Percentiles rank a stretch among this genome's conserved stretches.
Conservation (phyloP, 2,329 filamentous ascomycete genomes). For the Neonectria punicea region DNA sequence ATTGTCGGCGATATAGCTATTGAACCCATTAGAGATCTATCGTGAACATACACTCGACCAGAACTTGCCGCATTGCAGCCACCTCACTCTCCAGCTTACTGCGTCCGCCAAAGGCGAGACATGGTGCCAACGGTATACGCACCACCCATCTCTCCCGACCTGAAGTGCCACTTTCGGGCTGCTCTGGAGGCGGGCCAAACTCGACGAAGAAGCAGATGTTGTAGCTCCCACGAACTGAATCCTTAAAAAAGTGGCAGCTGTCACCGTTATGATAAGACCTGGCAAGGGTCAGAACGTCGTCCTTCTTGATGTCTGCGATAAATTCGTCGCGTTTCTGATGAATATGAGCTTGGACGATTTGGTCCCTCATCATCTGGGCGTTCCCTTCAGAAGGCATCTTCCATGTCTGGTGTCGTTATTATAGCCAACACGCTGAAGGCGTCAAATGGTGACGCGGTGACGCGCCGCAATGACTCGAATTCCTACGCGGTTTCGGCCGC, state of each 20-base stretch:
- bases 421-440: too few relatives aligned
- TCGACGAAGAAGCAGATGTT: slow-evolving; percentile 4
- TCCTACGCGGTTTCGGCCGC: neutral
- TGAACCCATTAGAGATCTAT: neutral
- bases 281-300: neutral
- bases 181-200: neutral
- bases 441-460: neutral
- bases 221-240: too few relatives aligned
- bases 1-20: neutral
- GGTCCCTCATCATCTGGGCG: neutral
- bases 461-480: neutral
- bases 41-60: neutral
- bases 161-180: neutral
- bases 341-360: neutral
- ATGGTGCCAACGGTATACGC: slow-evolving; percentile 1
- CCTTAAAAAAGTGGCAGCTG: too few relatives aligned
- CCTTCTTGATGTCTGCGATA: neutral
- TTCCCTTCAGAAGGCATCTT: neutral
- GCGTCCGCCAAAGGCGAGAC: neutral
- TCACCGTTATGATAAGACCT: neutral
- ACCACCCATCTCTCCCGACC: neutral
- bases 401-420: neutral
- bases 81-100: slow-evolving; percentile 4
- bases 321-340: neutral
- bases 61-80: slow-evolving; percentile 1